Percentiles rank a stretch among this genome's conserved stretches.
These are phyloP conservation scores for Trifolium repens DNA, from an alignment of 306 rosid species.

Conservation along the genomic window DNA sequence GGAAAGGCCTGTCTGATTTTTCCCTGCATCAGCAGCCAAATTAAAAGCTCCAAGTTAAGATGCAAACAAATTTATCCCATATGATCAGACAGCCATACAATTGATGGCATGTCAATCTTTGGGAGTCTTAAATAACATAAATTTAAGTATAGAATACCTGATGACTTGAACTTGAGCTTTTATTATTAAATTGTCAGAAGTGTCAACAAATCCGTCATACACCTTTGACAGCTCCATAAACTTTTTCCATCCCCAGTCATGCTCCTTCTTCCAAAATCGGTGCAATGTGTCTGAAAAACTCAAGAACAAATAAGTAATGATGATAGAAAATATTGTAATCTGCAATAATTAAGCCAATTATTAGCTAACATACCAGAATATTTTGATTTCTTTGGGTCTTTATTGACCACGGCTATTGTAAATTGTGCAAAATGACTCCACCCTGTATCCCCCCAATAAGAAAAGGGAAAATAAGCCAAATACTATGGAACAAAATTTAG, in stretches of 20 bases:
- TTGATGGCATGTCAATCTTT: conserved; percentile 1
- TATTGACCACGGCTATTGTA: conserved; percentile 94
- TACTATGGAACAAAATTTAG: conserved; percentile 11
- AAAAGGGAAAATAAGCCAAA: conserved; percentile 27
- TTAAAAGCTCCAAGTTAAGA: conserved; percentile 28
- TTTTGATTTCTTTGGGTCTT: conserved; percentile 94
- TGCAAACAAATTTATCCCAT: background rate
- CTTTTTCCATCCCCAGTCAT: conserved; percentile 99
- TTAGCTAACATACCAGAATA: conserved; percentile 78
- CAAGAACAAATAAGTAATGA: conserved; percentile 38
- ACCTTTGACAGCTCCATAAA: conserved; percentile 99
- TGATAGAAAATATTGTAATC: conserved; percentile 27
- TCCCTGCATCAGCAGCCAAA: conserved; percentile 67
- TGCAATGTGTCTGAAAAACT: conserved; percentile 85
- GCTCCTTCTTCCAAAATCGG: conserved; percentile 99
- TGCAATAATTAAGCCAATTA: conserved; percentile 32
- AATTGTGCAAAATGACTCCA: conserved; percentile 99
- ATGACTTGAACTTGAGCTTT: conserved; percentile 99
- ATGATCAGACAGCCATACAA: background rate
- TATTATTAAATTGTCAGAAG: conserved; percentile 89
- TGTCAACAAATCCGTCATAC: conserved; percentile 90
- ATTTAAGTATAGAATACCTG: conserved; percentile 60
- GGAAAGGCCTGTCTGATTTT: conserved; percentile 93
- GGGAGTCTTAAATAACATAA: conserved; percentile 10
- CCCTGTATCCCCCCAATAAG: conserved; percentile 54